Evolutionary conservation across 2,329 filamentous ascomycete genomes (phyloP), one percentile per base, ranked within the genome.

Genomic region (Davidsoniella eucalypti): DNA sequence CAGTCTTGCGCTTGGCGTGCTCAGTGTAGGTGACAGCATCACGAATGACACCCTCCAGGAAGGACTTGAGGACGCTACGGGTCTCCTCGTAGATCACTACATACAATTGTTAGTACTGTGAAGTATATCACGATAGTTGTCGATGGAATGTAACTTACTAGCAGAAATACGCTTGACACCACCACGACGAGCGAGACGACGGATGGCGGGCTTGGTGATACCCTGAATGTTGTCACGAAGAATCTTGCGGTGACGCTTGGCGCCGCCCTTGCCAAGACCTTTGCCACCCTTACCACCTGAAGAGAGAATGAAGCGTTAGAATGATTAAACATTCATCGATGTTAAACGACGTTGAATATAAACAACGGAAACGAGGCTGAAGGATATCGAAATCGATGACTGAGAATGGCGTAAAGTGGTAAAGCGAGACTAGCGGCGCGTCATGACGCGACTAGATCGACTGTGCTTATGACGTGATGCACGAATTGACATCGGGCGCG

Each of bases 91-190:
- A 84, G 69, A 84, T 84, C 79, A 84, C 50, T 52, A n/a, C 8
- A 36, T 16, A 48, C 4, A 23, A 12, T 38, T 26, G 50, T 52
- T 52, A 52, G 29, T 9, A 9, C 3, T 33, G 8, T 9, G 7
- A 33, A 9, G 29, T 33, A 5, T 4, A 23, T 23, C 21, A 23
- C 21, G 18, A 38, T 2, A 16, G 9, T 21, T 38, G 2, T 12
- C 17, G 18, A 17, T 14, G 1, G 4, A 16, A 1, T 25, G 14
- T 9, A 17, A 49, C 50, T 49, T 47, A 52, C 45, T 93, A 67
- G 88, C 88, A 64, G 87, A 94, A 65, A 95, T 95, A 94, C 88
- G 88, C 86, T 95, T 95, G 78, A 95, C 88, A 90, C 88, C 88
- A 71, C 88, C 88, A 92, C 88, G 87, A 73, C 88, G 88, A 59